Base-by-base conservation (phyloP, 2,329 filamentous ascomycete species). In the Stagonosporopsis rhizophila region DNA sequence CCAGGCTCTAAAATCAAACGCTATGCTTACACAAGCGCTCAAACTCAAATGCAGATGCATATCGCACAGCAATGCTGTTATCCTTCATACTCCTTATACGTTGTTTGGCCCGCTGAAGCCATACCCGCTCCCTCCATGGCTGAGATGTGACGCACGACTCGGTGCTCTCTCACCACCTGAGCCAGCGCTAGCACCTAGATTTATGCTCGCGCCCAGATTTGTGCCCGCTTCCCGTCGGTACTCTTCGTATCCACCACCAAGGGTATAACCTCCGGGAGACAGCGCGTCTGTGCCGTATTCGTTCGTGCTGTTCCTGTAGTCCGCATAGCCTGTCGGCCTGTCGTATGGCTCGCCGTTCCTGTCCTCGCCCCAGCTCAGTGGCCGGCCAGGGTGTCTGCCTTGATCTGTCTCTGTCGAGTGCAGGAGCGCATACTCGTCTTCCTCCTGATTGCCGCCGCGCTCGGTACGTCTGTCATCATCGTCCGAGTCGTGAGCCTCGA, bases 391-490 rank as follows among this genome's bases (percentile, higher is more conserved):
- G 57, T 79, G 77, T 44, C 70, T 60, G 6, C 74, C 74, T 20
- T 75, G 72, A 15, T 78, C 73, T 17, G 74, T 75, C n/a, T 77
- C 73, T 2, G 70, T 73, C 14, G 61, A 66, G 44, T 83, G 78
- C 11, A 85, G 70, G 6, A 83, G 73, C 11, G 81, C 80, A 57
- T 84, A 83, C 50, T 79, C 78, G 52, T 80, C 78, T 60, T 84
- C 81, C 46, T 82, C 78, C 44, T 82, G 78, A 32, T 77, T 77
- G 34, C 75, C 73, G 54, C 75, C 76, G 44, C 70, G 75, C 48
- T 75, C 71, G 6, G 72, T 73, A 32, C 58, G 67, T 14, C 75
- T 75, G 49, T 76, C 72, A 38, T 77, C 73, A n/a, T 76, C 74
- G 52, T 79, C 75, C 45, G 71, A 63, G 50, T 77, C 72, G 59